Conservation (phyloP, 208 protist species). For the Vickermania ingenoplastis region DNA sequence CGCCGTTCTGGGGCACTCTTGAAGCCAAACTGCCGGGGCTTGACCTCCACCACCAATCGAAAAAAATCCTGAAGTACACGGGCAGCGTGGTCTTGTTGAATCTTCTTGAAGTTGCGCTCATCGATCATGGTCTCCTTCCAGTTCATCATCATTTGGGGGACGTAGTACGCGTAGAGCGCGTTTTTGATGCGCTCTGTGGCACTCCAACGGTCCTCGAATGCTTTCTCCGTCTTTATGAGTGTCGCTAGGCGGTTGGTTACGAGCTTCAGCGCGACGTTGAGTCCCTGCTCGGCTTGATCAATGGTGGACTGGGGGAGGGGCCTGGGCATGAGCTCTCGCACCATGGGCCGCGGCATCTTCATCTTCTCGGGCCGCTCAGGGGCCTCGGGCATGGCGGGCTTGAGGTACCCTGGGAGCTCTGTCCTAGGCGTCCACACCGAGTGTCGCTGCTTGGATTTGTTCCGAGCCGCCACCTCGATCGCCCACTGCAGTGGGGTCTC, state of each 20-base stretch:
- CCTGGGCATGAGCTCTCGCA: constrained; percentile 29
- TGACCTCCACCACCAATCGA: constrained; percentile 16
- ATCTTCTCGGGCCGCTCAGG: constrained; percentile 17
- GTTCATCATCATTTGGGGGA: constrained; percentile 48
- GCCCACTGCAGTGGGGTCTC: constrained; percentile 53
- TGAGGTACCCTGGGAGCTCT: constrained; percentile 14
- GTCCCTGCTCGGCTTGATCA: constrained; percentile 12
- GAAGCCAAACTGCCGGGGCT: constrained; percentile 11
- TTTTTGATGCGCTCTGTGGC: constrained; percentile 46
- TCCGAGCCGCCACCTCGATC: constrained; percentile 14
- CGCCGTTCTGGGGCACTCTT: constrained; percentile 13
- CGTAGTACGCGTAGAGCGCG: constrained; percentile 40
- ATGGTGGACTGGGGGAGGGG: constrained; percentile 16
- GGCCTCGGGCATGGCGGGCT: constrained; percentile 11
- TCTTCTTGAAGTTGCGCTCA: constrained; percentile 14
- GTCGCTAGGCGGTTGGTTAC: constrained; percentile 37
- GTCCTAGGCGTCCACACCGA: constrained; percentile 23
- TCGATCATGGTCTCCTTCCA: constrained; percentile 23
- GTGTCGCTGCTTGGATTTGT: constrained; percentile 1
- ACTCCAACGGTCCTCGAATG: constrained; percentile 59
- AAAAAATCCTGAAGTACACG: constrained; percentile 54
- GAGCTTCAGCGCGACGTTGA: constrained; percentile 22
- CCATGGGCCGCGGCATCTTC: constrained; percentile 17
- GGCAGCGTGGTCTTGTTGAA: constrained; percentile 38
- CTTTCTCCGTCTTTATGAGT: constrained; percentile 45